phyloP scores from a whole-genome alignment of 768 basidiomycete species.

The Boletus huronensis region DNA sequence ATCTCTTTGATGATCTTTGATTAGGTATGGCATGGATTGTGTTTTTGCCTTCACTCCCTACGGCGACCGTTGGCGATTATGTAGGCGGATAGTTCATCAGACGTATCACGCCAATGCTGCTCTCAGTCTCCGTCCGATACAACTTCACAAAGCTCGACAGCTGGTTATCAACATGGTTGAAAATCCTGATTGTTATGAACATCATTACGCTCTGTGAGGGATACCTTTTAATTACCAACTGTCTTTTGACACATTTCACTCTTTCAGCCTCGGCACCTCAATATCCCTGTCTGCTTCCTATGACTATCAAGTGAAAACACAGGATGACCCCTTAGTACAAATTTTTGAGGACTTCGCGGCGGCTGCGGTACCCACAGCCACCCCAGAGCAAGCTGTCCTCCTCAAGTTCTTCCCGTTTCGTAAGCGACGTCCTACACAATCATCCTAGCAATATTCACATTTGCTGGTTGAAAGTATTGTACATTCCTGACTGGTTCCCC shows the following conservation, averaged over 20 bases:
- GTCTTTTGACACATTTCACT: neutral
- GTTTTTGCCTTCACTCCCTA: slow-evolving; percentile 6
- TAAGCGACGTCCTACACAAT: neutral
- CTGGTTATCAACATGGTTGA: neutral
- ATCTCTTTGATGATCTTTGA: neutral
- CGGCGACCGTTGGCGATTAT: slow-evolving; percentile 3
- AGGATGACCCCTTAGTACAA: neutral
- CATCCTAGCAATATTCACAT: neutral
- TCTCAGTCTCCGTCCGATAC: neutral
- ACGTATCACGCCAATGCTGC: neutral
- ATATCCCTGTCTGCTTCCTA: neutral
- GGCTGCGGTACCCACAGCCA: neutral
- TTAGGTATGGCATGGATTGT: slow-evolving; percentile 10
- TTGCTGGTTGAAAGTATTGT: slow-evolving; percentile 11
- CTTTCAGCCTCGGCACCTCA: neutral
- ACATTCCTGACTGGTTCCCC: slow-evolving; percentile 18
- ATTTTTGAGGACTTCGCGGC: neutral
- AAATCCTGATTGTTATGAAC: neutral
- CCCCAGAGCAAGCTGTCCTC: neutral
- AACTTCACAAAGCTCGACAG: neutral
- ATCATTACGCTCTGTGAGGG: neutral
- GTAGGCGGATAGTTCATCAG: slow-evolving; percentile 5
- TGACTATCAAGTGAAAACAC: neutral
- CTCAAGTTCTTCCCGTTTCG: slow-evolving; percentile 5
- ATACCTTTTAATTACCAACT: neutral